Conservation (phyloP, 1,139 yeast species). For the Pichia sp. region DNA sequence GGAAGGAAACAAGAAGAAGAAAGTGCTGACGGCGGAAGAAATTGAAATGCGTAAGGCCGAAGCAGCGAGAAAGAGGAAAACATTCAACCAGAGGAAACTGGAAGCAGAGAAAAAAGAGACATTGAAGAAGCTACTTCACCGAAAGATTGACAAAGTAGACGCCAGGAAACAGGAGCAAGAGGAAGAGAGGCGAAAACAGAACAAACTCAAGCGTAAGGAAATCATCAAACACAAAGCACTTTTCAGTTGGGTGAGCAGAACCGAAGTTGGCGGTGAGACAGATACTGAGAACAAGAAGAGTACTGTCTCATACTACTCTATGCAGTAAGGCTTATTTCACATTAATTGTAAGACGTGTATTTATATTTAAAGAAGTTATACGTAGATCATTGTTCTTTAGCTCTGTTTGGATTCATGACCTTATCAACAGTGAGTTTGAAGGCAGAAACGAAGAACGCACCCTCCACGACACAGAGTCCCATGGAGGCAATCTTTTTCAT, state of each 20-base stretch:
- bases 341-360: neutral
- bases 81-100: conserved; percentile 70
- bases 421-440: conserved; percentile 27
- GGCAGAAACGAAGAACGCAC: conserved; percentile 41
- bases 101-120: conserved; percentile 95
- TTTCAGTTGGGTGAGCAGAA: conserved; percentile 33
- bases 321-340: conserved; percentile 20
- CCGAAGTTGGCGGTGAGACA: no score
- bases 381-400: conserved; percentile 22
- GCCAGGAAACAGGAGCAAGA: conserved; percentile 30
- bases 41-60: conserved; percentile 77
- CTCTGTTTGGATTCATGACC: conserved; percentile 14
- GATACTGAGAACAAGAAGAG: conserved; percentile 13
- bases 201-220: conserved; percentile 30
- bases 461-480: conserved; percentile 47
- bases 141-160: conserved; percentile 68
- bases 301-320: conserved; percentile 16
- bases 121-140: conserved; percentile 72
- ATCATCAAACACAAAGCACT: conserved; percentile 40
- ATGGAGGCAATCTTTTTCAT: conserved; percentile 43
- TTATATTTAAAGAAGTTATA: conserved; percentile 34
- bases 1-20: conserved; percentile 35
- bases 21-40: conserved; percentile 73
- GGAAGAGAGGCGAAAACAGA: conserved; percentile 20
- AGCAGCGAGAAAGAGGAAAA: conserved; percentile 81